A percentile compares a stretch with the other conserved stretches of the same genome.
phyloP scores from a whole-genome alignment of 2,329 filamentous ascomycete species.

The Nakataea oryzae region DNA sequence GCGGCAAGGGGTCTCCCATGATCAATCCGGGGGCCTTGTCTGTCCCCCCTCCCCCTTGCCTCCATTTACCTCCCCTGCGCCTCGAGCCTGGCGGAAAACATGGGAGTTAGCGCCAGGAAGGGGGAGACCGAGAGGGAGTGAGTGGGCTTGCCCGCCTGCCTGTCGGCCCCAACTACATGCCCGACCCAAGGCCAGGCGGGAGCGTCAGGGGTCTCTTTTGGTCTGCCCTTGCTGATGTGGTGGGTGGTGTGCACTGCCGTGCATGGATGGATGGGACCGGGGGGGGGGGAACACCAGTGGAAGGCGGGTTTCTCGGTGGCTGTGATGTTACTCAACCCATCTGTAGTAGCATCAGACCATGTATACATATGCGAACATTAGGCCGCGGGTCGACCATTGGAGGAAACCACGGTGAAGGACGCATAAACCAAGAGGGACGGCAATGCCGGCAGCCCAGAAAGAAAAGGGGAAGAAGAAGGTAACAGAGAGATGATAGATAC shows the following conservation, averaged over 20 bases:
- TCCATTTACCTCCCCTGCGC: not conserved
- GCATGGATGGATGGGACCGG: not conserved
- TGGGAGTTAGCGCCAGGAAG: not conserved
- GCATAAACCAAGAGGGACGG: not conserved
- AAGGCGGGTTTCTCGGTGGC: too few species aligned
- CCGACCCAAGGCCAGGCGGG: not conserved
- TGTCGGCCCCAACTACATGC: not conserved
- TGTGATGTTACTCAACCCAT: not conserved
- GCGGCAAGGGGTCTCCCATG: not conserved
- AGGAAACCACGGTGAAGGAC: not conserved
- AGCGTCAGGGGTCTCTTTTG: not conserved
- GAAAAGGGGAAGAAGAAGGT: not conserved
- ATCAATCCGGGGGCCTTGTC: not conserved
- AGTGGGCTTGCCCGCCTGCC: not conserved
- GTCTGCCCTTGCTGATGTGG: not conserved
- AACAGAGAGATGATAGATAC: not conserved
- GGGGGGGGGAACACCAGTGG: not conserved
- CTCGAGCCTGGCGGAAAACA: too few species aligned
- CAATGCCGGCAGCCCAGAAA: not conserved
- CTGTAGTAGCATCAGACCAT: not conserved
- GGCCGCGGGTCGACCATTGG: not conserved
- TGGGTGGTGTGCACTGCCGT: not conserved
- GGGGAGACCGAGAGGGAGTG: too few species aligned
- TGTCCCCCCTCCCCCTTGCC: not conserved
- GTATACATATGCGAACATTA: not conserved